Base-by-base conservation (phyloP, 495 filamentous ascomycete genomes). In the Lichina pygmaea region DNA sequence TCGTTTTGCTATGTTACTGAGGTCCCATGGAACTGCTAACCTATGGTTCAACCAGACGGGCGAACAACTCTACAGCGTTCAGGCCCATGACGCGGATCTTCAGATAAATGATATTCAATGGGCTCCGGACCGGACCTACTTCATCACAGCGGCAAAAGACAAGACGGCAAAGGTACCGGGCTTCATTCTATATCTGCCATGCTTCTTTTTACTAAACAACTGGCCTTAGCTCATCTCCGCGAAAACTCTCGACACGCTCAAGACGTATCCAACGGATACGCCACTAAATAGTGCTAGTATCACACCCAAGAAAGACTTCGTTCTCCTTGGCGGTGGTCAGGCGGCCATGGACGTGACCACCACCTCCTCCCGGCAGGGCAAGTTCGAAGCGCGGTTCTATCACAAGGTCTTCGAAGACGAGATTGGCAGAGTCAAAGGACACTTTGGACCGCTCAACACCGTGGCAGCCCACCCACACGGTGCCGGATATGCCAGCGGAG, bases 331-430 rank as follows among this genome's bases (percentile, higher is more conserved):
- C 50, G 89, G 89, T 67, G 89, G 89, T 48, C 89, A 97, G 63
- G 89, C 86, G 47, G 89, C 89, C 54, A 93, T 93, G 82, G 89
- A 94, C 61, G 89, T 97, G 59, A 97, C 89, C n/a, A 91, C 81
- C 13, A 97, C 89, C 38, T 77, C 76, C 31, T 74, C 81, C 9
- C 72, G 89, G 43, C 89, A 95, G 62, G 89, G 89, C 60, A 94
- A 94, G 63, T 97, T 97, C 68, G 89, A 97, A 60, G 91, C 89
- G 24, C 72, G 89, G 44, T 94, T 97, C 70, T 97, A 92, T 68
- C 89, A 97, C 73, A 93, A 86, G 67, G 74, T 97, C 54, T 94
- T 97, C 60, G 84, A 92, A 62, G 86, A 94, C 58, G 89, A 97
- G 68, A 91, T 94, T 58, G 91, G 89, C 50, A 73, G 89, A 60